These are phyloP conservation scores for Ajuga chamaepitys DNA, from an alignment of 257 asterid species.

Conservation along the genomic window DNA sequence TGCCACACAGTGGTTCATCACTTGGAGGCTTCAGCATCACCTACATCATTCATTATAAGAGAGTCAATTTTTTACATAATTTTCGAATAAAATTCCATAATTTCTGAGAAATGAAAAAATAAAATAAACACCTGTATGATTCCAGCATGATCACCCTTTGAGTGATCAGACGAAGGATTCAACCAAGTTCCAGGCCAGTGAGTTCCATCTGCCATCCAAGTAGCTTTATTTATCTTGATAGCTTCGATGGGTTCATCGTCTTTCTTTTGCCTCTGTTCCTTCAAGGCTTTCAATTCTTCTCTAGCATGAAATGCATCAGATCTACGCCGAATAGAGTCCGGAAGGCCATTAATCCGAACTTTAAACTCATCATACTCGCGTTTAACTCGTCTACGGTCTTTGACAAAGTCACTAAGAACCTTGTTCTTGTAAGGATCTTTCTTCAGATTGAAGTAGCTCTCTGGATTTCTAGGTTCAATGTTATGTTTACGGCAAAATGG, in stretches of 20 bases:
- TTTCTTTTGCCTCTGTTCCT: constrained; percentile 52
- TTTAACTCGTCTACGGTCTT: constrained; percentile 64
- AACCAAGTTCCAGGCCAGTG: constrained; percentile 90
- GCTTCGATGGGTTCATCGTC: constrained; percentile 49
- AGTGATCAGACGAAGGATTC: constrained; percentile 41
- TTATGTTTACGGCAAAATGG: constrained; percentile 71
- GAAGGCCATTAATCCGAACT: constrained; percentile 60
- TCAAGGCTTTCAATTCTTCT: constrained; percentile 56
- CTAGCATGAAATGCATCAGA: constrained; percentile 71
- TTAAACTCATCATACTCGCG: constrained; percentile 79
- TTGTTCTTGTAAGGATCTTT: constrained; percentile 70
- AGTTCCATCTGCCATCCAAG: constrained; percentile 87
- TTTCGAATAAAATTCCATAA: background rate
- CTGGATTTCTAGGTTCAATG: constrained; percentile 73
- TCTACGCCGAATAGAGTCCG: constrained; percentile 61
- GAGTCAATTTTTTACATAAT: background rate
- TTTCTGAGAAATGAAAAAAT: background rate
- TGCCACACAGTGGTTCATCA: constrained; percentile 59
- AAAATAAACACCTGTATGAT: constrained; percentile 46
- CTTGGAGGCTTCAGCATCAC: constrained; percentile 85
- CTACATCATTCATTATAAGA: constrained; percentile 24
- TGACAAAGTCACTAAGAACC: constrained; percentile 55
- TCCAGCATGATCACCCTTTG: constrained; percentile 79
- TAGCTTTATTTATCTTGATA: constrained; percentile 52
- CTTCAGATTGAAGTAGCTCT: constrained; percentile 49